Evolutionary conservation across 1,284 basidiomycete genomes (phyloP), one percentile per base, ranked within the genome.

Genomic region (Puccinia hordei): DNA sequence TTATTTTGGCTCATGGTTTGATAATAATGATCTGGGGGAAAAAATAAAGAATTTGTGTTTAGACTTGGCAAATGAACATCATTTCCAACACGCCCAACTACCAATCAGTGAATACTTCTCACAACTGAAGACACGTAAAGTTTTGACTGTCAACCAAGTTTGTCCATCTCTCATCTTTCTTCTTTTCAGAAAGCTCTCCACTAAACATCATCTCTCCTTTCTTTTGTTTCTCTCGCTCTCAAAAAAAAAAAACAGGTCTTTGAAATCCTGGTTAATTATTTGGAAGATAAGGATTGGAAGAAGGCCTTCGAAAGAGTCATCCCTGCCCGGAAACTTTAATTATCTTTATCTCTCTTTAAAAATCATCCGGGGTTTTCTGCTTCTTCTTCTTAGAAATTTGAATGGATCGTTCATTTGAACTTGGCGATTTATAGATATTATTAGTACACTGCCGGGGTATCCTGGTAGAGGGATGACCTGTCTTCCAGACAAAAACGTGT

Each of bases 61-160:
- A 76, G 89, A 93, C 85, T 97, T 96, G 87, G 94, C 97, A 1
- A 88, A 89, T 59, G 87, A 88, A 68, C 89, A 92, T 13, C 90
- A 90, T 0, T 89, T 99, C 80, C 89, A 91, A 44, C 92, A 93
- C 55, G 97, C 95, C 10, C 91, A 93, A 65, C 89, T 99, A 68
- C 97, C 97, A 0, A 98, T 99, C 76, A 92, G 93, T 19, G 91
- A 91, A 81, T 95, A 93, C 86, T 88, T 98, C 66, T 88, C 91
- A 61, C 89, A 92, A 74, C 87, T 99, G 82, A 89, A 91, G 24
- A 94, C 95, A 2, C 90, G 97, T 80, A 98, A 98, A 85, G 94
- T 99, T 35, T 88, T 99, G 82, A 99, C 97, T 0, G 95, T 99
- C 77, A 99, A 99, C 85, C 96, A 98, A 87, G 90, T 53, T 17